Conservation (phyloP, 371 early-diverging fungal genomes). For the Saksenaea vasiformis region DNA sequence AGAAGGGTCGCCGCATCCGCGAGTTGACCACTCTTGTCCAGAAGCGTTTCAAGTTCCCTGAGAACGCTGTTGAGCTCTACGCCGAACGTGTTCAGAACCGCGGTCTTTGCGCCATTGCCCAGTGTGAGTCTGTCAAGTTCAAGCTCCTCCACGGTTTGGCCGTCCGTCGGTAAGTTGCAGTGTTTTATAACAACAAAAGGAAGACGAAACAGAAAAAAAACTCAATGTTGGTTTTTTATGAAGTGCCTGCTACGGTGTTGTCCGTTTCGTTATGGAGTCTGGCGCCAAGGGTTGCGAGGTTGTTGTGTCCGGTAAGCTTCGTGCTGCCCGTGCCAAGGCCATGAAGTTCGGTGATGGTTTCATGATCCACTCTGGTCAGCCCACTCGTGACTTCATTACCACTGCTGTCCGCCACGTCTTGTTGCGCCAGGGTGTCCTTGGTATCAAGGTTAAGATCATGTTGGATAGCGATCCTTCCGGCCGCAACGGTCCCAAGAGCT, state of each 20-base stretch:
- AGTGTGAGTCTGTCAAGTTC: slow-evolving; percentile 98
- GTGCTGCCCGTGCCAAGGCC: slow-evolving; percentile 99
- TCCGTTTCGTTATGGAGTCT: slow-evolving; percentile 99
- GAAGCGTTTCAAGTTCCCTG: slow-evolving; percentile 99
- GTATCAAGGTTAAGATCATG: slow-evolving; percentile 99
- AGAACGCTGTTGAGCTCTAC: slow-evolving; percentile 97
- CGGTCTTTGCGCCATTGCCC: slow-evolving; percentile 99
- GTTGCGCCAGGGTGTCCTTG: slow-evolving; percentile 99
- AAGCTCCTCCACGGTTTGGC: slow-evolving; percentile 97
- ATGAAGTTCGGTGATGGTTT: slow-evolving; percentile 99
- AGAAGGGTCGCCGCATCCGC: slow-evolving; percentile 98
- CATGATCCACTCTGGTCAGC: slow-evolving; percentile 99
- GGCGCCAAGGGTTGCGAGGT: slow-evolving; percentile 99
- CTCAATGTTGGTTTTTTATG: slow-evolving; percentile 1
- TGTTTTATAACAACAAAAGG: neutral
- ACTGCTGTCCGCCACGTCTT: slow-evolving; percentile 98
- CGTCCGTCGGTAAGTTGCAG: slow-evolving; percentile 76
- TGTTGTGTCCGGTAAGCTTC: slow-evolving; percentile 99
- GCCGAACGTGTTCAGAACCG: slow-evolving; percentile 98
- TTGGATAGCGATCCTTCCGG: slow-evolving; percentile 97
- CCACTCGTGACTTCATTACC: slow-evolving; percentile 97
- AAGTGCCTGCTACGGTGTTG: slow-evolving; percentile 97
- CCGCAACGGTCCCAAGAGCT: slow-evolving; percentile 94
- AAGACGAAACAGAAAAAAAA: neutral
- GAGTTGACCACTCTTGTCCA: slow-evolving; percentile 98